Percentiles rank a stretch among this genome's conserved stretches.
phyloP scores from a whole-genome alignment of 129 eudicot genomes.

The Scalesia atractyloides region DNA sequence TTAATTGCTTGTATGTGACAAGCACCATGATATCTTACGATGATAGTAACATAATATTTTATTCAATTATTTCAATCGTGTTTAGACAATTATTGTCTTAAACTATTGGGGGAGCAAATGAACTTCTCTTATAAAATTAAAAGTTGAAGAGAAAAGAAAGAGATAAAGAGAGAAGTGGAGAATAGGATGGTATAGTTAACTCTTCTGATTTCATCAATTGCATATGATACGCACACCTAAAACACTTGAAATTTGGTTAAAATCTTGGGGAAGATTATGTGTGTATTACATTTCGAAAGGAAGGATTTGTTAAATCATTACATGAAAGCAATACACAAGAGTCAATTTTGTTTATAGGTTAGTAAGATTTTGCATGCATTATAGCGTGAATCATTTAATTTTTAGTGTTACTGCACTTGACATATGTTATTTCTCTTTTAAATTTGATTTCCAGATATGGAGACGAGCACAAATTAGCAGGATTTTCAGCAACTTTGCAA shows the following conservation, averaged over 20 bases:
- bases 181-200: neutral
- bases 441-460: constrained; percentile 65
- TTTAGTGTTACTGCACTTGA: neutral
- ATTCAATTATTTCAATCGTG: neutral
- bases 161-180: constrained; percentile 3
- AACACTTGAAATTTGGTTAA: neutral
- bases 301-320: neutral
- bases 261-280: neutral
- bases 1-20: constrained; percentile 12
- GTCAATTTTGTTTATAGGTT: neutral
- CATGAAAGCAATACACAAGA: neutral
- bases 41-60: neutral
- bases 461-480: constrained; percentile 96
- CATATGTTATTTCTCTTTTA: neutral
- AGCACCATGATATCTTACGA: neutral
- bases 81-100: constrained; percentile 9
- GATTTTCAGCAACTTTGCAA: constrained; percentile 99
- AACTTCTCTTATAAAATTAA: neutral
- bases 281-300: neutral
- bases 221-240: neutral
- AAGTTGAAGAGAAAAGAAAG: neutral
- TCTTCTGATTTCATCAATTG: neutral
- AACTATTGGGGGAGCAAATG: neutral
- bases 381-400: neutral
- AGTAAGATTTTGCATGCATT: constrained; percentile 11